Percentiles rank a stretch among this genome's conserved stretches.
These are phyloP conservation scores for Fusarium newnesense DNA, from an alignment of 2,329 filamentous ascomycete genomes.

Conservation along the genomic window DNA sequence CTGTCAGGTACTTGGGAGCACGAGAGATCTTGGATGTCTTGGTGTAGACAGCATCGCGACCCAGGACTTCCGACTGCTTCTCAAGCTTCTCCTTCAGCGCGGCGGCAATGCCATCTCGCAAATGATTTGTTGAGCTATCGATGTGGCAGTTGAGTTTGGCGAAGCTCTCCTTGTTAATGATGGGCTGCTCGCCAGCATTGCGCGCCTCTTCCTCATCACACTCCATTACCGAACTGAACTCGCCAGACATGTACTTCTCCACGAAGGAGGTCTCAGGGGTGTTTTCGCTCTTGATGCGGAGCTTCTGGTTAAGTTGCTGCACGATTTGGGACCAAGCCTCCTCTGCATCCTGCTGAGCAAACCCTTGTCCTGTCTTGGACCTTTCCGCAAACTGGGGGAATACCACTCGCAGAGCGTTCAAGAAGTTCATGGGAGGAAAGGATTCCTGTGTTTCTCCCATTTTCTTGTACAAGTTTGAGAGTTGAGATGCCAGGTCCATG, in stretches of 20 bases:
- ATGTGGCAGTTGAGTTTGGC: constrained; percentile 98
- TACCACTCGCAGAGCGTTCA: constrained; percentile 79
- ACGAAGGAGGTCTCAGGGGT: constrained; percentile 76
- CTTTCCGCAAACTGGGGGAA: constrained; percentile 96
- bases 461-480: constrained; percentile 85
- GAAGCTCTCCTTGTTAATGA: constrained; percentile 78
- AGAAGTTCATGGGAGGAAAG: constrained; percentile 85
- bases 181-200: constrained; percentile 77
- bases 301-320: constrained; percentile 80
- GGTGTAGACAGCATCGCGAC: constrained; percentile 84
- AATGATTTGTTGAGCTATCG: constrained; percentile 84
- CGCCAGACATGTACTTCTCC: constrained; percentile 89
- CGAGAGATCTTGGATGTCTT: constrained; percentile 91
- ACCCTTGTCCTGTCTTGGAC: constrained; percentile 82
- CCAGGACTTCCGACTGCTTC: constrained; percentile 83
- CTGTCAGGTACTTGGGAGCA: constrained; percentile 92
- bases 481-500: constrained; percentile 78
- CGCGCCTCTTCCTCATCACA: constrained; percentile 85
- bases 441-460: constrained; percentile 91
- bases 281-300: constrained; percentile 71
- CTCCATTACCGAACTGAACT: constrained; percentile 80
- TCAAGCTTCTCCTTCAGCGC: constrained; percentile 89
- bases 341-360: constrained; percentile 98
- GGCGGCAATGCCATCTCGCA: constrained; percentile 86
- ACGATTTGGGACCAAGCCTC: constrained; percentile 98